A percentile compares a stretch with the other conserved stretches of the same genome.
Evolutionary conservation across 352 stramenopile species (phyloP).

Genomic region (Phytophthora multivora): DNA sequence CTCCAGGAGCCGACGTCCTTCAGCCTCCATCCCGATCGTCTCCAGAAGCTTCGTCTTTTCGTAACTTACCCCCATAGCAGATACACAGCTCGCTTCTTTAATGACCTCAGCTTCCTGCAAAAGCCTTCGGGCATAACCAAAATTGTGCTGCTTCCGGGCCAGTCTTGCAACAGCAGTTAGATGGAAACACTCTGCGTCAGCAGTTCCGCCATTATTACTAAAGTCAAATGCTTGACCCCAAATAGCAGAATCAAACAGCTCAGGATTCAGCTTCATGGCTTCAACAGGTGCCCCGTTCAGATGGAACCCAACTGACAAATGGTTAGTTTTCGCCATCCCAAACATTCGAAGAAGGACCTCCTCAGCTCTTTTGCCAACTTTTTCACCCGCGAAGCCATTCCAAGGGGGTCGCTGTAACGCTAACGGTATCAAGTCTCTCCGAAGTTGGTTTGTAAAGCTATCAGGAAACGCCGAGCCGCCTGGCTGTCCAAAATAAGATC

Average conservation of each 20-base stretch:
- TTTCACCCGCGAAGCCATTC: conserved; percentile 44
- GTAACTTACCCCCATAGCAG: conserved; percentile 26
- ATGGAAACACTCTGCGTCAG: conserved; percentile 21
- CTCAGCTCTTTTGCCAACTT: conserved; percentile 43
- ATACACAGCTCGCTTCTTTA: background rate
- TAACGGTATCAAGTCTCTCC: conserved; percentile 29
- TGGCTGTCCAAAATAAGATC: conserved; percentile 1
- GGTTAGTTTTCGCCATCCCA: background rate
- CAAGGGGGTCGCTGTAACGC: conserved; percentile 37
- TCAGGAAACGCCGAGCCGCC: background rate
- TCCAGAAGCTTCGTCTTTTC: conserved; percentile 51
- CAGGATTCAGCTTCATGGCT: conserved; percentile 28
- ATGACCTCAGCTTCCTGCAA: conserved; percentile 33
- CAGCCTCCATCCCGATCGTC: conserved; percentile 33
- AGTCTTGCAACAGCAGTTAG: conserved; percentile 46
- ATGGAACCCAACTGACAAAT: background rate
- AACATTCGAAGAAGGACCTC: conserved; percentile 29
- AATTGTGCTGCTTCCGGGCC: conserved; percentile 64
- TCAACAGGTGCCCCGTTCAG: background rate
- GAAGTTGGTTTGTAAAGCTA: conserved; percentile 13
- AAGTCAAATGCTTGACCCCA: conserved; percentile 38
- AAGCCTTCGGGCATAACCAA: conserved; percentile 38
- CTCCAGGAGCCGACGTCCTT: conserved; percentile 37
- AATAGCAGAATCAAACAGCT: conserved; percentile 38
- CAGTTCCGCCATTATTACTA: background rate